Percentiles rank a stretch among this genome's conserved stretches.
phyloP scores from a whole-genome alignment of 345 rosid genomes.

The Orychophragmus violaceus region DNA sequence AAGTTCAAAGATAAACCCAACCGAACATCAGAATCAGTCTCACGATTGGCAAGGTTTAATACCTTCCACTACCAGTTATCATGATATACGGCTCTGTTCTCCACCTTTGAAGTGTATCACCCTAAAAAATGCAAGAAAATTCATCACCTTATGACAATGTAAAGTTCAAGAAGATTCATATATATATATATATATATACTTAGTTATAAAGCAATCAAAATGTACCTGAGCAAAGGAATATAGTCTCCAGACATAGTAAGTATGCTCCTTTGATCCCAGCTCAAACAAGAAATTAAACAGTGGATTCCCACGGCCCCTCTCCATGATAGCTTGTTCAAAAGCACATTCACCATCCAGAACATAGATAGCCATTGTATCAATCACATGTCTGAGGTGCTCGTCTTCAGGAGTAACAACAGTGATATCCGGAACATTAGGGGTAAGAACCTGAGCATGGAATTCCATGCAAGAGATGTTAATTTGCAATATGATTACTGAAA shows the following conservation, averaged over 20 bases:
- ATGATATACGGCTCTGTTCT: slow-evolving; percentile 95
- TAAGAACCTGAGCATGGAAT: slow-evolving; percentile 59
- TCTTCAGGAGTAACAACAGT: slow-evolving; percentile 81
- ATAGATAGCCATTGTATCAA: slow-evolving; percentile 95
- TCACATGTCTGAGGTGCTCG: slow-evolving; percentile 79
- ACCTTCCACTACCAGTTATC: slow-evolving; percentile 99
- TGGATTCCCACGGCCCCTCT: slow-evolving; percentile 95
- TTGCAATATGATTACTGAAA: not conserved
- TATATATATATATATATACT: not conserved
- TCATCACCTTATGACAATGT: not conserved
- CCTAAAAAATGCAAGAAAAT: slow-evolving; percentile 34
- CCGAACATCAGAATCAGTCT: not conserved
- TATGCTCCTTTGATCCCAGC: slow-evolving; percentile 93
- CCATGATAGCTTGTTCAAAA: slow-evolving; percentile 99
- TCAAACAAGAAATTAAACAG: slow-evolving; percentile 90
- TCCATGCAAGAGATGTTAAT: slow-evolving; percentile 4
- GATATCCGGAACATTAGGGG: slow-evolving; percentile 98
- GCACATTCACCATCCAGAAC: slow-evolving; percentile 98
- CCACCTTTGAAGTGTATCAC: slow-evolving; percentile 97
- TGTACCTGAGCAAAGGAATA: slow-evolving; percentile 96
- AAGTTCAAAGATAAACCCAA: not conserved
- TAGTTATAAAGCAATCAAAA: not conserved
- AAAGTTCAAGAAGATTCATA: not conserved
- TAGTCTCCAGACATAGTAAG: slow-evolving; percentile 96
- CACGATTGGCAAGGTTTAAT: slow-evolving; percentile 1